These are phyloP conservation scores for Aaosphaeria pasadenensis DNA, from an alignment of 2,329 filamentous ascomycete genomes.

Conservation along the genomic window DNA sequence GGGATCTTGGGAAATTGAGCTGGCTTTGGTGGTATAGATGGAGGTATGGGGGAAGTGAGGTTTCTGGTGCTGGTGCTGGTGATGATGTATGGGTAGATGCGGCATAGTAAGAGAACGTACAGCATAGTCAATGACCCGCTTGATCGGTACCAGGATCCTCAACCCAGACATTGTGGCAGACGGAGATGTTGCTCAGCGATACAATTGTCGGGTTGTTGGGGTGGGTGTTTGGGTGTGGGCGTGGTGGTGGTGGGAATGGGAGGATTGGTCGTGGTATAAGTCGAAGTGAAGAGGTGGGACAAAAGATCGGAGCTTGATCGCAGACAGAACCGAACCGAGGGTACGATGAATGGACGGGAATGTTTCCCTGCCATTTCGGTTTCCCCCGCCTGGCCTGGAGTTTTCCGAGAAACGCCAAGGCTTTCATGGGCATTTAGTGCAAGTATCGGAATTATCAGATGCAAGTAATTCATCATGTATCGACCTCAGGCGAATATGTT, in stretches of 20 bases:
- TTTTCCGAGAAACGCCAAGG: conserved; percentile 5
- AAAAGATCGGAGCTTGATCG: conserved; percentile 2
- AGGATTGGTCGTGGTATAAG: not conserved
- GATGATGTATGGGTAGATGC: not conserved
- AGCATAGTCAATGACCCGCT: conserved; percentile 59
- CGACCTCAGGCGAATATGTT: no score
- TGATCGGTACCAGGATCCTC: conserved; percentile 55
- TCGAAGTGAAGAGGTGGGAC: conserved; percentile 7
- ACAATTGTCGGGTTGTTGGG: not conserved
- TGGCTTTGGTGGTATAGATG: not conserved
- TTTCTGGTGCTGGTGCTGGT: conserved; percentile 3
- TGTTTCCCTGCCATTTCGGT: not conserved
- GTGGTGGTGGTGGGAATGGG: conserved; percentile 1
- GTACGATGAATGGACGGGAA: not conserved
- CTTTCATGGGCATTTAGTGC: not conserved
- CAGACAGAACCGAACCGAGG: conserved; percentile 9
- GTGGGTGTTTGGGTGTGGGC: not conserved
- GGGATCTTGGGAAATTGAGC: not conserved
- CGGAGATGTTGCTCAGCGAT: not conserved
- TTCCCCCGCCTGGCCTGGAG: conserved; percentile 6
- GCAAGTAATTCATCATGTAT: no score
- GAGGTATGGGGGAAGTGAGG: not conserved
- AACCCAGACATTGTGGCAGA: conserved; percentile 43
- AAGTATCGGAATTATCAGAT: no score
- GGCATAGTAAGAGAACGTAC: conserved; percentile 34